Percentiles rank a stretch among this genome's conserved stretches.
Evolutionary conservation across 169 alveolate genomes (phyloP).

Genomic region (Plasmodium fragile): DNA sequence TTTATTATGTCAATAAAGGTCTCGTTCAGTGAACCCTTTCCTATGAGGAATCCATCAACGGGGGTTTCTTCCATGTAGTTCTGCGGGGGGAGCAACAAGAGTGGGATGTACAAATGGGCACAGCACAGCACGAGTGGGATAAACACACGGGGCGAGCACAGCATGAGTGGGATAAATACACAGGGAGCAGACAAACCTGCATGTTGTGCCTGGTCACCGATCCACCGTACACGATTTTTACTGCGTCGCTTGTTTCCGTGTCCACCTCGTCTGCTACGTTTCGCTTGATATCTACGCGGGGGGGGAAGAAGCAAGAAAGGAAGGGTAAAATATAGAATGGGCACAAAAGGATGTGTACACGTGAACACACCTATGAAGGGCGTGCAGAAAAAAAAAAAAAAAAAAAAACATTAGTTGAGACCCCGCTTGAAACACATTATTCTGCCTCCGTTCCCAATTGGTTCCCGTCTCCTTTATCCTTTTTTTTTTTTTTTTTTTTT

Average conservation of each 20-base stretch:
- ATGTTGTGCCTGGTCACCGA: constrained; percentile 34
- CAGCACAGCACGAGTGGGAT: background rate
- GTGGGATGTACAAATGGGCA: background rate
- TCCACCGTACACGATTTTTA: constrained; percentile 50
- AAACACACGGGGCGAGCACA: background rate
- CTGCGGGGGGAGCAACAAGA: background rate
- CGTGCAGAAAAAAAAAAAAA: background rate
- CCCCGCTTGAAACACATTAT: background rate
- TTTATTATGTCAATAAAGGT: constrained; percentile 50
- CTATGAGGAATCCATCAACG: constrained; percentile 56
- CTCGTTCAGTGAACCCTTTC: constrained; percentile 46
- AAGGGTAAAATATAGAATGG: background rate
- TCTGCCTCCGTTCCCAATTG: background rate
- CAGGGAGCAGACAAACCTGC: constrained; percentile 5
- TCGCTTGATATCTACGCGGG: constrained; percentile 16
- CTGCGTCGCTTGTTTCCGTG: constrained; percentile 24
- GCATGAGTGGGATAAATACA: background rate
- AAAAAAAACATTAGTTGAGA: background rate
- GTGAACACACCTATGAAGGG: background rate
- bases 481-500: background rate
- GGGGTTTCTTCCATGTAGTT: constrained; percentile 24
- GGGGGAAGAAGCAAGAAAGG: background rate
- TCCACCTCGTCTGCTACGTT: constrained; percentile 38
- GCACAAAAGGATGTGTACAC: background rate
- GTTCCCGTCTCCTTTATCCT: background rate